Evolutionary conservation across 805 yeast species (phyloP).

Genomic region (Pachysolen tannophilus): DNA sequence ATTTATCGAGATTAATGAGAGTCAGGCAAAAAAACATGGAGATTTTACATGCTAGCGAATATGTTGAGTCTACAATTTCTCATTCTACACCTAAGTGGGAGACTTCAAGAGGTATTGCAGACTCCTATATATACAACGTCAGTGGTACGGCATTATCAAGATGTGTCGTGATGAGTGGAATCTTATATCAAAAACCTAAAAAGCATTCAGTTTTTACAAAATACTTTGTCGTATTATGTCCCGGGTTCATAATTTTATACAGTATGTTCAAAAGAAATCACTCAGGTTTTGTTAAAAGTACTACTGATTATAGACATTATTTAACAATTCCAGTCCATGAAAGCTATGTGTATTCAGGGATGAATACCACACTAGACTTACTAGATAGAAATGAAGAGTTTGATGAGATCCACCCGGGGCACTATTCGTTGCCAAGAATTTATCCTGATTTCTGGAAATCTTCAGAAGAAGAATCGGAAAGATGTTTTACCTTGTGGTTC

Average conservation of each 20-base stretch:
- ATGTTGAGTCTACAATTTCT: slow-evolving; percentile 45
- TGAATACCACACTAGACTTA: slow-evolving; percentile 49
- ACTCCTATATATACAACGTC: slow-evolving; percentile 44
- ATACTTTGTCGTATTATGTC: slow-evolving; percentile 56
- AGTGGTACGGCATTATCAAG: slow-evolving; percentile 52
- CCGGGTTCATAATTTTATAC: slow-evolving; percentile 60
- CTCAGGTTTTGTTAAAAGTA: slow-evolving; percentile 33
- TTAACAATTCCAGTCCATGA: slow-evolving; percentile 53
- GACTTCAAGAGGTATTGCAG: slow-evolving; percentile 42
- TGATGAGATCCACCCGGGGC: slow-evolving; percentile 45
- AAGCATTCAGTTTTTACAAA: slow-evolving; percentile 61
- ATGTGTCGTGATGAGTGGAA: slow-evolving; percentile 56
- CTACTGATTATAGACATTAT: slow-evolving; percentile 42
- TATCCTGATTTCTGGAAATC: slow-evolving; percentile 83
- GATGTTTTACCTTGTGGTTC: slow-evolving; percentile 83
- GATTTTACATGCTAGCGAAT: slow-evolving; percentile 39
- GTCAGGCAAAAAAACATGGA: slow-evolving; percentile 38
- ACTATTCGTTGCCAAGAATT: slow-evolving; percentile 56
- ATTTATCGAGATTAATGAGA: slow-evolving; percentile 25
- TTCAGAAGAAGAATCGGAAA: slow-evolving; percentile 61
- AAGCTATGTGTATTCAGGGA: slow-evolving; percentile 74
- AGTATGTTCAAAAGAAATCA: slow-evolving; percentile 39
- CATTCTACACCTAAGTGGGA: slow-evolving; percentile 44
- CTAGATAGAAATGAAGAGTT: slow-evolving; percentile 28
- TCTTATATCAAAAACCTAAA: slow-evolving; percentile 58